phyloP scores from a whole-genome alignment of 805 yeast species.

The Kodamaea kaohsiungensis region DNA sequence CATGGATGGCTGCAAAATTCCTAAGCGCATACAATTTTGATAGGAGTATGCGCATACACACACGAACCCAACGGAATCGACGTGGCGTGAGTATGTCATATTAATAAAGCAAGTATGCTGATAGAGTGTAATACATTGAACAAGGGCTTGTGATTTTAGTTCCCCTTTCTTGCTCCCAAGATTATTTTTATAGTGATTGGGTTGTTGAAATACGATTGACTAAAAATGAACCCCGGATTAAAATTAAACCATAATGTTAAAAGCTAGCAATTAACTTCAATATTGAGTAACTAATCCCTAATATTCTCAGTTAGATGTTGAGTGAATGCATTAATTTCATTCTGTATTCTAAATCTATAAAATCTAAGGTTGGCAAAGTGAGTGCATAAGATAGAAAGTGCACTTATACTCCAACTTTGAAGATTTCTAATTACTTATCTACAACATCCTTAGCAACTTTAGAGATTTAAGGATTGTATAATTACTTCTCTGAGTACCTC shows the following conservation, averaged over 20 bases:
- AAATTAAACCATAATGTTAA: no score
- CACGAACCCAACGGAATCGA: neutral
- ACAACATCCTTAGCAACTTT: no score
- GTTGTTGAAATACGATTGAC: neutral
- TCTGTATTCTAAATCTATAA: no score
- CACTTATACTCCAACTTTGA: no score
- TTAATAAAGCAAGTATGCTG: neutral
- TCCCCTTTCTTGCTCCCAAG: neutral
- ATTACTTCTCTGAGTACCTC: neutral
- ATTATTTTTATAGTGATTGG: neutral
- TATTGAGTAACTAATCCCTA: no score
- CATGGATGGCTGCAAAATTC: constrained; percentile 5
- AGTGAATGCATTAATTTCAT: no score
- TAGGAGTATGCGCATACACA: neutral
- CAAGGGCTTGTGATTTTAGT: neutral
- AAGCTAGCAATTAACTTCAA: no score
- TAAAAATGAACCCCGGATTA: neutral
- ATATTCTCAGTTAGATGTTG: no score
- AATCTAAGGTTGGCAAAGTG: no score
- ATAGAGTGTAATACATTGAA: neutral
- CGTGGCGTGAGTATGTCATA: neutral
- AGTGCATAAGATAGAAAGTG: no score
- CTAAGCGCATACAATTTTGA: constrained; percentile 1
- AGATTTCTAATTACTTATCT: no score
- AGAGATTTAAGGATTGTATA: no score